These are phyloP conservation scores for Blumeria graminis DNA, from an alignment of 2,329 filamentous ascomycete genomes.

Conservation along the genomic window DNA sequence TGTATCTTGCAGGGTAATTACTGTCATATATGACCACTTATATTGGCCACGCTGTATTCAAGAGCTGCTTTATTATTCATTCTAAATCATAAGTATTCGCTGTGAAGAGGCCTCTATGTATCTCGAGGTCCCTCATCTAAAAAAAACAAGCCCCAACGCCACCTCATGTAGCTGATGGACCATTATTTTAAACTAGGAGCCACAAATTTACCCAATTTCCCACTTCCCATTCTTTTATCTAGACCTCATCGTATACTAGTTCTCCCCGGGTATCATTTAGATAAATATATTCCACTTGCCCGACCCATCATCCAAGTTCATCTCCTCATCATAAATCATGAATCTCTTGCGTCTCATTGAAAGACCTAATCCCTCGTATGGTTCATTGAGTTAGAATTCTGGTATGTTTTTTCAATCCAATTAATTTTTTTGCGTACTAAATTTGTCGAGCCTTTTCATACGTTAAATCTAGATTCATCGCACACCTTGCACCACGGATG, in stretches of 20 bases:
- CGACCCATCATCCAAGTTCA: not conserved
- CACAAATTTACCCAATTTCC: no score
- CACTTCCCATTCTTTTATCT: no score
- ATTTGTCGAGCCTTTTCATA: not conserved
- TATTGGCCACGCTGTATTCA: no score
- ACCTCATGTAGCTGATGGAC: no score
- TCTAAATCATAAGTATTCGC: no score
- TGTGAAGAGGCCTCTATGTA: no score
- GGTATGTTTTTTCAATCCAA: not conserved
- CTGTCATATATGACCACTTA: no score
- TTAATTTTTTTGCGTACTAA: not conserved
- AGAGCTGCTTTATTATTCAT: no score
- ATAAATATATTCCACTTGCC: not conserved
- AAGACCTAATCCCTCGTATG: not conserved
- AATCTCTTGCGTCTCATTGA: conserved; percentile 1
- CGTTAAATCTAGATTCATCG: not conserved
- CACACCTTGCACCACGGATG: conserved; percentile 44
- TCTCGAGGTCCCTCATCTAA: no score
- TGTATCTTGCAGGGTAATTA: no score
- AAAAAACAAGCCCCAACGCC: no score
- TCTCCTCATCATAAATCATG: conserved; percentile 1
- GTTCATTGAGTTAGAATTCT: not conserved
- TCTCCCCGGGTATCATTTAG: conserved; percentile 1
- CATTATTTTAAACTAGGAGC: no score
- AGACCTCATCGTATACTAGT: not conserved